These are phyloP conservation scores for Vitis hybrid DNA, from an alignment of 177 flowering plant genomes.

Conservation along the genomic window DNA sequence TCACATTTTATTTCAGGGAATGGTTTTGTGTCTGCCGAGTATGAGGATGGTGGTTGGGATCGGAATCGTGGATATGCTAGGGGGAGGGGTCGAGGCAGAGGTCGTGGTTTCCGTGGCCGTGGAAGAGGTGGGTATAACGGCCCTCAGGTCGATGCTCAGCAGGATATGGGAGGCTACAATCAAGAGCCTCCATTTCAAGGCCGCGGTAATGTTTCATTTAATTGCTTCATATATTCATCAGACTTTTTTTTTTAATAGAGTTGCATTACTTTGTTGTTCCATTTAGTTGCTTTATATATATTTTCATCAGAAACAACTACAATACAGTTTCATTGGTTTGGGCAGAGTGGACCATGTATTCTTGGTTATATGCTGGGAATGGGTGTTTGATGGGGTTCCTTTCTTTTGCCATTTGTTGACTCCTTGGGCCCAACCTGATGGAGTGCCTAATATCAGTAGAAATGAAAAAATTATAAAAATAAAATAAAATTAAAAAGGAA, in stretches of 20 bases:
- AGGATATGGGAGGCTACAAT: conserved; percentile 50
- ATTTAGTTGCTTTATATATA: neutral
- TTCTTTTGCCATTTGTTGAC: neutral
- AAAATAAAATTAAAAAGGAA: too few species aligned
- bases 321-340: too few species aligned
- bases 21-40: conserved; percentile 53
- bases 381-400: neutral
- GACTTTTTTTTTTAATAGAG: neutral
- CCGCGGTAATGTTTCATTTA: conserved; percentile 26
- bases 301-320: too few species aligned
- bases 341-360: too few species aligned
- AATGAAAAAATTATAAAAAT: too few species aligned
- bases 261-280: neutral
- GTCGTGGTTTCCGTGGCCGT: conserved; percentile 58
- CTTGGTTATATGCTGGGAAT: neutral
- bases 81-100: conserved; percentile 63
- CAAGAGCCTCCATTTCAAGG: conserved; percentile 36
- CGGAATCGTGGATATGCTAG: conserved; percentile 35
- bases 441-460: too few species aligned
- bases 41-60: conserved; percentile 82
- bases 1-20: conserved; percentile 42
- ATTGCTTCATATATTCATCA: neutral
- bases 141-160: conserved; percentile 42
- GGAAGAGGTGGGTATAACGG: conserved; percentile 63
- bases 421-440: too few species aligned